Base-by-base conservation (phyloP, 805 yeast species). In the Blastobotrys terrestris region DNA sequence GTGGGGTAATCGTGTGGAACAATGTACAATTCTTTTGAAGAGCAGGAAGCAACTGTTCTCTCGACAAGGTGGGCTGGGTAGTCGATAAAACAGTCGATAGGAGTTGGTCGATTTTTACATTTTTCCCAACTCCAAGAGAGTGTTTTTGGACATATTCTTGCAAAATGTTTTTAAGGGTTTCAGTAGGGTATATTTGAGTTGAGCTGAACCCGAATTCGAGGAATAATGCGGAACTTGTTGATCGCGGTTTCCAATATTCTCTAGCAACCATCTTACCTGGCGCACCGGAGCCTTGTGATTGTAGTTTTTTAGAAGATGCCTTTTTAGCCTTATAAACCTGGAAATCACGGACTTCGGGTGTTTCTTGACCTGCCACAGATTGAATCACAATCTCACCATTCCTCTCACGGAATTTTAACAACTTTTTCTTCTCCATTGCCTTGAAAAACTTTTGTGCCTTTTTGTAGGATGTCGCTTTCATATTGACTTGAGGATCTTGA, bases 391-490 rank as follows among this genome's bases (percentile, higher is more conserved):
- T 70, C 61, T 87, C 95, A 54, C 91, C 97, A 40, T 84, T 94
- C 62, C 88, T 87, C 5, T 96, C 97, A 59, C 90, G 88, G 21
- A 84, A 66, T 53, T 81, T 81, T 19, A 94, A 55, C 52, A 83
- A 78, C 19, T 47, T 19, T 44, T 76, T 75, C 65, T 89, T 92
- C 58, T 87, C 96, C 83, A 91, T 88, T 4, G 86, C 83, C 63
- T 89, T 92, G 51, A 92, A 70, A 62, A 84, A 89, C 66, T 90
- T 91, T 13, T 90, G 78, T 2, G 92, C 81, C 63, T 92, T 92
- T 67, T 87, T 90, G 95, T 95, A 92, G 2, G 90, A 79, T 0
- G 96, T 83, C 63, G 81, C 85, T 67, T 90, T 91, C 51, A 85
- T 77, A 21, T 48, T 53, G 20, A 69, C 59, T 7, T 58, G 59